Evolutionary conservation across 495 filamentous ascomycete genomes (phyloP).

Genomic region (Aspergillus panamensis): DNA sequence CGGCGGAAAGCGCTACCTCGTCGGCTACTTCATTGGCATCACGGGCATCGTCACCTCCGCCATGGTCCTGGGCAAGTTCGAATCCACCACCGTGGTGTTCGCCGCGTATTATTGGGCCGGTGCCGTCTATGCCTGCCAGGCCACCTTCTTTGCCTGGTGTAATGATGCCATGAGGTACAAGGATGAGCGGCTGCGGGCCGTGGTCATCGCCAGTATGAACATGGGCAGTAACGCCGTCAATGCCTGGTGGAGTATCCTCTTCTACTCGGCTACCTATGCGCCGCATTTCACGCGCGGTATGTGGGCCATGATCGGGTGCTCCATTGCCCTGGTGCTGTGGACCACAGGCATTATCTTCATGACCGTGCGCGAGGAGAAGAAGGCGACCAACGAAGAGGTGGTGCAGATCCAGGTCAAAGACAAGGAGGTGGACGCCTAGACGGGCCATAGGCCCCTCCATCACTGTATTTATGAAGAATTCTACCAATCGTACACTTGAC

Average conservation of each 20-base stretch:
- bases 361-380: slow-evolving; percentile 10
- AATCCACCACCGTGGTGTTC: slow-evolving; percentile 41
- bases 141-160: slow-evolving; percentile 58
- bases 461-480: background rate
- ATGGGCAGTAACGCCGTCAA: slow-evolving; percentile 53
- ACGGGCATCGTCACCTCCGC: slow-evolving; percentile 45
- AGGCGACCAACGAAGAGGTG: background rate
- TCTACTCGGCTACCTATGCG: slow-evolving; percentile 57
- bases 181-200: slow-evolving; percentile 42
- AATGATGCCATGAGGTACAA: slow-evolving; percentile 52
- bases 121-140: slow-evolving; percentile 53
- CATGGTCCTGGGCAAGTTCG: slow-evolving; percentile 46
- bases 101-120: slow-evolving; percentile 55
- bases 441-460: too few relatives aligned
- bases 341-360: background rate
- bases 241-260: slow-evolving; percentile 62
- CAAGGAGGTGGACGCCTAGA: slow-evolving; percentile 1
- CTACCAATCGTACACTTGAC: too few relatives aligned
- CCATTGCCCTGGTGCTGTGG: slow-evolving; percentile 39
- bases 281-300: slow-evolving; percentile 58
- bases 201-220: slow-evolving; percentile 56
- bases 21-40: slow-evolving; percentile 52
- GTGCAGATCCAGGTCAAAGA: background rate
- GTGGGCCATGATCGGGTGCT: slow-evolving; percentile 59
- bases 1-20: slow-evolving; percentile 45